phyloP scores from a whole-genome alignment of 1,139 yeast genomes.

The Blastobotrys apis region DNA sequence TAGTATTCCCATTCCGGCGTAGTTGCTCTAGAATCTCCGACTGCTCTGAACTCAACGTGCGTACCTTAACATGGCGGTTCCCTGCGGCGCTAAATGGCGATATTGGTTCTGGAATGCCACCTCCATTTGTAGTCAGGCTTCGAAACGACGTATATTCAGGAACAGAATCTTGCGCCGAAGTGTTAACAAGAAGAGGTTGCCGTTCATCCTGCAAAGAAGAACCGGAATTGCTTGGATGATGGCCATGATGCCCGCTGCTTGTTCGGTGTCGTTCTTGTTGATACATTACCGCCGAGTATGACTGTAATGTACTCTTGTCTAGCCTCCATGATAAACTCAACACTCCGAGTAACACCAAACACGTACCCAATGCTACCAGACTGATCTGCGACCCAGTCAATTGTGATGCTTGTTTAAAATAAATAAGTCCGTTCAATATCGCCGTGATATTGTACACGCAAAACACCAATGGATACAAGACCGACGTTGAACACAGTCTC shows the following conservation, averaged over 20 bases:
- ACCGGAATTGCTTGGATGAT: background rate
- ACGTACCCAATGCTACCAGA: slow-evolving; percentile 50
- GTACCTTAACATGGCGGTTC: slow-evolving; percentile 20
- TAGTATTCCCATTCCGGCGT: slow-evolving; percentile 14
- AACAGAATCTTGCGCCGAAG: background rate
- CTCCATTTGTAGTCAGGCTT: slow-evolving; percentile 20
- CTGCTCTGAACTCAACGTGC: slow-evolving; percentile 48
- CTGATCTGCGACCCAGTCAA: slow-evolving; percentile 39
- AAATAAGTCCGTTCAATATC: slow-evolving; percentile 67
- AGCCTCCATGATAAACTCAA: slow-evolving; percentile 46
- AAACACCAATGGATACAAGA: slow-evolving; percentile 79
- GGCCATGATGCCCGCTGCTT: background rate
- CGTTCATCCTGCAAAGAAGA: slow-evolving; percentile 4
- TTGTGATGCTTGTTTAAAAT: slow-evolving; percentile 49
- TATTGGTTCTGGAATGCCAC: slow-evolving; percentile 26
- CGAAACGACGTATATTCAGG: slow-evolving; percentile 29
- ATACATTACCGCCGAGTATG: slow-evolving; percentile 8
- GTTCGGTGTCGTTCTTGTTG: background rate
- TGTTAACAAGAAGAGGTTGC: slow-evolving; percentile 16
- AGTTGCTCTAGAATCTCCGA: slow-evolving; percentile 45
- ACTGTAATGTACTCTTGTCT: slow-evolving; percentile 10
- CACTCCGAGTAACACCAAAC: slow-evolving; percentile 50
- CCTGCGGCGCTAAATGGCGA: slow-evolving; percentile 23
- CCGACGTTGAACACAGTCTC: slow-evolving; percentile 66
- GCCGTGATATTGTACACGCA: slow-evolving; percentile 75